These are phyloP conservation scores for Sugiyamaella marilandica DNA, from an alignment of 805 yeast genomes.

Conservation along the genomic window DNA sequence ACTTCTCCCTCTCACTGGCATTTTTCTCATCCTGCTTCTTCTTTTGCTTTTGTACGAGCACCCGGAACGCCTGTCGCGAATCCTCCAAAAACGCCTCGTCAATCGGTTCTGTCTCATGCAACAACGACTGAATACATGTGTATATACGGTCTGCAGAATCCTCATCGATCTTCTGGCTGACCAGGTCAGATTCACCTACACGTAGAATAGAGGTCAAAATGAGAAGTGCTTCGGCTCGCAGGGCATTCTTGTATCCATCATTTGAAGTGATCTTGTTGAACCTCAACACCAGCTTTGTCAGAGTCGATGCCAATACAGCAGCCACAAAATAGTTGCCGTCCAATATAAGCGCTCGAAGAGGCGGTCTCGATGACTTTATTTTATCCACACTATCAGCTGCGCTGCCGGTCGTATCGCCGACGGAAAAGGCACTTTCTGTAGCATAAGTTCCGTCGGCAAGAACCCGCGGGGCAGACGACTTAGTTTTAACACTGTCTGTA, in stretches of 20 bases:
- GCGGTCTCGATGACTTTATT: constrained; percentile 44
- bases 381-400: constrained; percentile 34
- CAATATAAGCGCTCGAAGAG: constrained; percentile 74
- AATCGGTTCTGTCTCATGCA: constrained; percentile 43
- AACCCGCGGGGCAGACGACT: constrained; percentile 63
- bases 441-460: constrained; percentile 99
- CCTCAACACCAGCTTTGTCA: constrained; percentile 82
- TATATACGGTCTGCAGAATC: constrained; percentile 94
- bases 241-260: constrained; percentile 60
- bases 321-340: constrained; percentile 90
- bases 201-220: constrained; percentile 88
- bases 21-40: constrained; percentile 51
- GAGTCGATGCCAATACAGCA: constrained; percentile 79
- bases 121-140: constrained; percentile 74
- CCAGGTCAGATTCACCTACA: constrained; percentile 71
- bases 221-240: constrained; percentile 91
- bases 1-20: constrained; percentile 53
- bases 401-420: constrained; percentile 11
- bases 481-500: constrained; percentile 23
- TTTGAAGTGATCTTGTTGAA: constrained; percentile 54
- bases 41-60: constrained; percentile 60
- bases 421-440: constrained; percentile 76
- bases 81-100: constrained; percentile 78
- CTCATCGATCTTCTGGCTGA: constrained; percentile 78
- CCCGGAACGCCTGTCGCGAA: constrained; percentile 77